phyloP scores from a whole-genome alignment of 495 filamentous ascomycete species.

The Chaetomidium leptoderma region DNA sequence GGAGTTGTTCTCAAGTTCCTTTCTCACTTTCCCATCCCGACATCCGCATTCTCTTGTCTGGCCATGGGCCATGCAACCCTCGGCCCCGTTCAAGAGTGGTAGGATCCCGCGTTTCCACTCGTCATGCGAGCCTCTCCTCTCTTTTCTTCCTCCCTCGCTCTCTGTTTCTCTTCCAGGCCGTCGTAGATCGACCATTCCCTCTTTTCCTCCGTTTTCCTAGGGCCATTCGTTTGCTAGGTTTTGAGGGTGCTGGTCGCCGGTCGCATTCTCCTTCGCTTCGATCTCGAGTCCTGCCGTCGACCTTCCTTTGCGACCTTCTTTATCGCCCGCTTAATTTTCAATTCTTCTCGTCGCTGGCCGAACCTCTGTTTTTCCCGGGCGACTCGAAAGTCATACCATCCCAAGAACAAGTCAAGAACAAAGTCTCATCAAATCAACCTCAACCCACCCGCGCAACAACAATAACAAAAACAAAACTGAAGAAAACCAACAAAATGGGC shows the following conservation, averaged over 20 bases:
- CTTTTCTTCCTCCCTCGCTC: neutral
- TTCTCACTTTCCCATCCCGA: slow-evolving; percentile 1
- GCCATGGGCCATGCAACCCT: neutral
- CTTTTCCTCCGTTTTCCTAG: neutral
- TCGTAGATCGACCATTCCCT: slow-evolving; percentile 1
- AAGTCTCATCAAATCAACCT: neutral
- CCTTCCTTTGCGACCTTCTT: slow-evolving; percentile 8
- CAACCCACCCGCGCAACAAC: neutral
- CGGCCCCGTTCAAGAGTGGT: slow-evolving; percentile 1
- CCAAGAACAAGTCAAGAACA: too few relatives aligned
- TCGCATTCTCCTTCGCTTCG: slow-evolving; percentile 11
- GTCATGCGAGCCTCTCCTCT: neutral
- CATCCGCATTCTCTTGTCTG: neutral
- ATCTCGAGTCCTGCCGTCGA: too few relatives aligned
- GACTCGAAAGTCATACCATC: too few relatives aligned
- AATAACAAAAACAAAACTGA: neutral
- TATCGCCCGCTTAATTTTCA: neutral
- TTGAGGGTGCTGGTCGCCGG: slow-evolving; percentile 23
- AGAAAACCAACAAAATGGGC: slow-evolving; percentile 28
- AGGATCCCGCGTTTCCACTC: slow-evolving; percentile 7
- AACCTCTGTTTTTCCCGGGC: neutral
- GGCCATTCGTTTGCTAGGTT: slow-evolving; percentile 9
- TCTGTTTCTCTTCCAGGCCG: slow-evolving; percentile 1
- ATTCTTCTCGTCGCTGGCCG: slow-evolving; percentile 15
- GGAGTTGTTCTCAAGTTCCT: neutral